A percentile compares a stretch with the other conserved stretches of the same genome.
Evolutionary conservation across 345 rosid genomes (phyloP).

Genomic region (Ricinus communis): DNA sequence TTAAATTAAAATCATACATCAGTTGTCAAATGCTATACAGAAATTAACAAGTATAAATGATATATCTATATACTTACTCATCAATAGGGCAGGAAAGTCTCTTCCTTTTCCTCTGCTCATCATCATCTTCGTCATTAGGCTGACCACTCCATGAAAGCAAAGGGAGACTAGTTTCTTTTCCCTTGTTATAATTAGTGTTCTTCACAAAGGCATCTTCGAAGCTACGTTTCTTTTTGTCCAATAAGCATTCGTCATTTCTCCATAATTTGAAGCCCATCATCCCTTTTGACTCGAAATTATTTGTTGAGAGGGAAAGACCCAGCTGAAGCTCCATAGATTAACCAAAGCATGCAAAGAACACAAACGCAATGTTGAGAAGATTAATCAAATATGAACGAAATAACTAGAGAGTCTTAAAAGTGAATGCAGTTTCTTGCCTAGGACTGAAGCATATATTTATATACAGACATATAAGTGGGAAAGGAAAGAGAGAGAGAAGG

Average conservation of each 20-base stretch:
- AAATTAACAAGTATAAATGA: neutral
- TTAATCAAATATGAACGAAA: conserved; percentile 1
- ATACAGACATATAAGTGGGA: conserved; percentile 8
- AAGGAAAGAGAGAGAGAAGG: too few species aligned
- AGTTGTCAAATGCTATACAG: neutral
- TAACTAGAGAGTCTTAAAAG: conserved; percentile 1
- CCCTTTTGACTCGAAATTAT: conserved; percentile 12
- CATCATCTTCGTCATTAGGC: conserved; percentile 54
- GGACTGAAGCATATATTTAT: neutral
- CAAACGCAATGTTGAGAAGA: too few species aligned
- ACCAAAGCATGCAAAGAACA: neutral
- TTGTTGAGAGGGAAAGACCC: conserved; percentile 42
- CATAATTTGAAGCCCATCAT: conserved; percentile 11
- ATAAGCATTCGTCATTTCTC: neutral
- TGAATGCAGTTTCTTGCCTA: conserved; percentile 14
- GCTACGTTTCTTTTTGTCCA: conserved; percentile 31
- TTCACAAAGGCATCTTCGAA: conserved; percentile 32
- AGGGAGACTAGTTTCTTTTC: conserved; percentile 6
- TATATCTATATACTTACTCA: conserved; percentile 37
- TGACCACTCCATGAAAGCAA: conserved; percentile 46
- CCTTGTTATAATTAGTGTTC: neutral
- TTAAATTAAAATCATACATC: neutral
- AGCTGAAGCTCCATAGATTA: conserved; percentile 51
- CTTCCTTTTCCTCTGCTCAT: conserved; percentile 19
- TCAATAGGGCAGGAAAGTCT: conserved; percentile 26